Evolutionary conservation across 1,284 basidiomycete genomes (phyloP), one percentile per base, ranked within the genome.

Genomic region (Volvariella volvacea): DNA sequence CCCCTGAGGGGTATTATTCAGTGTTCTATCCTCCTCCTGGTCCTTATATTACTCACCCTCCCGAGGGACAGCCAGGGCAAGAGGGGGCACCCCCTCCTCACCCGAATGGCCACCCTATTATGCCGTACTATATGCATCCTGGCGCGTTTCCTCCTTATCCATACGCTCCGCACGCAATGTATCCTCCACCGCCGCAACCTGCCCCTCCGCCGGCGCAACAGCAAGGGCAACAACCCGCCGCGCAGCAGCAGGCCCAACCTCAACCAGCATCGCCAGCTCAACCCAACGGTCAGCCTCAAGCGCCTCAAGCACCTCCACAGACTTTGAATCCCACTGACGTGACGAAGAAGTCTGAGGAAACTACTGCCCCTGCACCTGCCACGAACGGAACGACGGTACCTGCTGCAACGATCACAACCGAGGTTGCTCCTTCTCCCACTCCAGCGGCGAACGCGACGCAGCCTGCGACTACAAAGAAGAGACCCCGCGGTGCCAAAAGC

Each of bases 1-100:
- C 61, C 2, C 51, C 64, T 1, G 79, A 80, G 50, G 69, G 71
- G 1, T 80, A 74, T 51, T 78, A 76, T 58, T 74, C 71, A 1
- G 68, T 77, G 46, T 77, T 73, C 50, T 77, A 76, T 50, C 71
- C 73, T 3, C 71, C 71, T 1, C 66, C 66, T 7, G 67, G 63
- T 6, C 59, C 62, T 9, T 62, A 62, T 48, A 52, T 63, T 28
- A 52, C 63, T n/a, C 60, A 68, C 42, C 58, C 65, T 8, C 68
- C 67, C 44, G 73, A 75, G 8, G 65, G 63, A 9, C 70, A 69
- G 37, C 52, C 68, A 7, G 55, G 60, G 31, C 54, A 68, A 9
- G 73, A 73, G 10, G 68, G 70, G 0, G 52, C 65, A 3, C 9
- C 14, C 7, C 54, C 67, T 10, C 63, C 63, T 3, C 62, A 62